A percentile compares a stretch with the other conserved stretches of the same genome.
phyloP scores from a whole-genome alignment of 2,329 filamentous ascomycete species.

The Paecilomyces variotii region DNA sequence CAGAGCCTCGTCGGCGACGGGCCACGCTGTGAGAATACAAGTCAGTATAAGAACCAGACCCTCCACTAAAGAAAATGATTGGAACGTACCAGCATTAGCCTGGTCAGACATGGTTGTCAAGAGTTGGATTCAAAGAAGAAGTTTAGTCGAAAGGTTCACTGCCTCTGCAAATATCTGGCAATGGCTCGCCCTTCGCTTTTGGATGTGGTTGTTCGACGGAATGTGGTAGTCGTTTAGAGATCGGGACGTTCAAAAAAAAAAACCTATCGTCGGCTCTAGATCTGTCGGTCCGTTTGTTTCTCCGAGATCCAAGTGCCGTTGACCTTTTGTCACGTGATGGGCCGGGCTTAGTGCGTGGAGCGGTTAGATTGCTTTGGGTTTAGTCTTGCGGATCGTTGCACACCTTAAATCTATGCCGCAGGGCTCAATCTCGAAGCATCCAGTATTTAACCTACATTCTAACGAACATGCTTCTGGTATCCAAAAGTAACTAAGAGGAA shows the following conservation, averaged over 20 bases:
- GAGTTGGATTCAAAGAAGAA: not conserved
- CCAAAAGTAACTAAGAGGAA: too few relatives aligned
- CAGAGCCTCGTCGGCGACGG: slow-evolving; percentile 63
- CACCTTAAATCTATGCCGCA: not conserved
- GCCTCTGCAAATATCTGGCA: not conserved
- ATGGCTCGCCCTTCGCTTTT: slow-evolving; percentile 1
- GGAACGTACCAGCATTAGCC: slow-evolving; percentile 1
- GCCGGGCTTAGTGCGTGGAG: not conserved
- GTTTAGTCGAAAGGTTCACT: slow-evolving; percentile 1
- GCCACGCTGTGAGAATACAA: slow-evolving; percentile 50
- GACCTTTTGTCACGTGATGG: not conserved
- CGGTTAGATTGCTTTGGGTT: not conserved
- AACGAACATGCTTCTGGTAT: too few relatives aligned
- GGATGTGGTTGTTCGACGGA: not conserved
- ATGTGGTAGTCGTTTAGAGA: not conserved
- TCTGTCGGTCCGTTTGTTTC: not conserved
- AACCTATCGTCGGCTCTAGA: not conserved
- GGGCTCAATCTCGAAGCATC: too few relatives aligned
- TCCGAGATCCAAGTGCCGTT: not conserved
- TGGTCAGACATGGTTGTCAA: slow-evolving; percentile 1
- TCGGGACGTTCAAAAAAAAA: not conserved
- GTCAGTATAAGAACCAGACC: not conserved
- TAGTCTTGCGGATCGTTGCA: not conserved
- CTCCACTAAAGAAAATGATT: not conserved
- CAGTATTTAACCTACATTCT: too few relatives aligned